Conservation (phyloP, 805 yeast species). For the Sungouiella thailandica region DNA sequence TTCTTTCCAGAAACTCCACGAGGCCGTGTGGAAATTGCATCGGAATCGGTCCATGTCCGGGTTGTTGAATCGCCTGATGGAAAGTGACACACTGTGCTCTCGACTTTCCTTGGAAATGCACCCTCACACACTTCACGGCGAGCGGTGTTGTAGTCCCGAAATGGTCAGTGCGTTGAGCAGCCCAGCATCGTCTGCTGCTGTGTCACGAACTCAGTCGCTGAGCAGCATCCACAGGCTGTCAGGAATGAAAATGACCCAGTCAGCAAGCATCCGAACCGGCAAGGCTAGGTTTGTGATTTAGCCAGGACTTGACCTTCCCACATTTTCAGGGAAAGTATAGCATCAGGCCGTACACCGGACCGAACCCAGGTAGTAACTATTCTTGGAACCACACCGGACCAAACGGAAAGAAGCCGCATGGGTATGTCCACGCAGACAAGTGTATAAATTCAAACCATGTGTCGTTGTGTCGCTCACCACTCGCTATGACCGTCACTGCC, state of each 20-base stretch:
- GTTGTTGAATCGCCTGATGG: background rate
- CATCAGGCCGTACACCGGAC: no score
- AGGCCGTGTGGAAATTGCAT: conserved; percentile 12
- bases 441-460: no score
- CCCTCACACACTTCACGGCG: conserved; percentile 10
- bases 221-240: conserved; percentile 5
- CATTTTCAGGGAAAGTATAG: no score
- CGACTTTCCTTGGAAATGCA: conserved; percentile 6
- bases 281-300: conserved; percentile 6
- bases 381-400: no score
- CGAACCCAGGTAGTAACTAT: no score
- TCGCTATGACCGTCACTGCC: conserved; percentile 14
- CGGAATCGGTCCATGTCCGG: background rate
- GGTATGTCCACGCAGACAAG: no score
- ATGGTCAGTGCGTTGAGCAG: conserved; percentile 14
- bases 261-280: conserved; percentile 1
- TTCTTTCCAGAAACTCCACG: conserved; percentile 12
- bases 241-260: background rate
- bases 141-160: conserved; percentile 14
- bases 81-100: conserved; percentile 1
- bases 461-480: no score
- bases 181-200: conserved; percentile 11
- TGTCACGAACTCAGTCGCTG: conserved; percentile 12
- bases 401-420: no score
- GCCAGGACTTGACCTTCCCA: no score